Base-by-base conservation (phyloP, 2,329 filamentous ascomycete genomes). In the Lachnellula suecica region DNA sequence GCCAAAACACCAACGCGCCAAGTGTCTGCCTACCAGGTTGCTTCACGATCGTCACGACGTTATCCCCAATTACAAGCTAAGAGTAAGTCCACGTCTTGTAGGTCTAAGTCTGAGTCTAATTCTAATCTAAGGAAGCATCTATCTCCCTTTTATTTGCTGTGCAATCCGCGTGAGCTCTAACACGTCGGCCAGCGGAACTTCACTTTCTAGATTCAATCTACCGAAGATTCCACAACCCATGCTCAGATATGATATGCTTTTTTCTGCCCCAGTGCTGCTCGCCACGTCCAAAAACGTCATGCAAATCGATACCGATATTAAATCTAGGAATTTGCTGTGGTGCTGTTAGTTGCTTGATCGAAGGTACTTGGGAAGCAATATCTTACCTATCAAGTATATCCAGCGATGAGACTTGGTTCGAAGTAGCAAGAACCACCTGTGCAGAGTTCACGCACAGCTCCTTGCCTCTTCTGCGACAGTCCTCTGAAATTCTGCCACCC, bases 221-320 rank as follows among this genome's bases (percentile, higher is more conserved):
- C 47, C 47, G 17, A 50, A 50, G 13, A 50, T 50, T 22, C 47
- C 47, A 24, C 47, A 50, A 9, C 47, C 47, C 37, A 50, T 44
- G 27, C 47, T 50, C 22, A 50, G 22, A 22, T 50, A 50, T 22
- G 47, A 44, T 20, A 50, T 43, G 47, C 47, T 50, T 20, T 50
- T 50, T 19, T 44, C 20, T 23, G 47, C 20, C 4, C 37, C 27
- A 25, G 19, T 50, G 24, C 47, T 50, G n/a, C 37, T 43, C 37
- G 47, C 40, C 27, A 50, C 47, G 27, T 50, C 47, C 13, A 50
- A 22, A 22, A 29, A 50, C 13, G 25, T 50, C 35, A 50, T 50
- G 47, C 47, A 50, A 11, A 50, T 50, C 9, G 47, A 50, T 20
- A 43, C 35, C 38, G 47, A 27, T 23, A 50, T 50, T 17, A 50